Evolutionary conservation across 2,329 filamentous ascomycete species (phyloP), one percentile per base, ranked within the genome.

Genomic region (Penicillium aurantiogriseum): DNA sequence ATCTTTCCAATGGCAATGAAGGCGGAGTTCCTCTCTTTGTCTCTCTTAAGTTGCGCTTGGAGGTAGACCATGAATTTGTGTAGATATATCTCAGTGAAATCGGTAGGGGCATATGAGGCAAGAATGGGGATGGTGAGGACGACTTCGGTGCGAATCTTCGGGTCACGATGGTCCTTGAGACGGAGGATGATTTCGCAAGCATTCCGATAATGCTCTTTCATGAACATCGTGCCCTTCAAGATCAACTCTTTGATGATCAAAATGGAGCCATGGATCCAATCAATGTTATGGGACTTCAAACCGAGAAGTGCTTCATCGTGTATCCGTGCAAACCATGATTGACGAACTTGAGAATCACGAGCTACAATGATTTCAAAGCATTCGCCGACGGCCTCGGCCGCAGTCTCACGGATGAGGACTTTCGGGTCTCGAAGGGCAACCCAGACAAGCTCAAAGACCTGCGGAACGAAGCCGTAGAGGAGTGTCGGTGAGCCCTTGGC

Each of bases 11-110:
- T 97, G 15, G 94, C 94, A 48, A 96, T 83, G 70, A 99, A 99
- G 2, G 94, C 92, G 65, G 95, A 88, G 70, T 96, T 96, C 25
- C 92, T 84, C 71, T 97, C 92, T 75, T 94, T 95, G 62, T 96
- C 91, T 71, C 93, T 92, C 78, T 97, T 96, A 36, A 99, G 82
- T 79, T 97, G 92, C 33, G 90, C 87, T 58, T 95, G 93, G 5
- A 99, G 83, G 71, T 97, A 96, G 17, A 96, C 85, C 94, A 99
- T 99, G 76, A 96, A 97, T 69, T 92, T 90, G 74, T 97, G 92
- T 3, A 99, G 83, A 74, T 96, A 95, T 31, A 85, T 86, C 62
- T 88, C 85, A 55, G 90, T 90, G 72, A 99, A 99, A 59, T 97
- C 92, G 42, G 89, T 85, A 0, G 95, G 94, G 0, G 92, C 90